A percentile compares a stretch with the other conserved stretches of the same genome.
These are phyloP conservation scores for Dipteronia dyeriana DNA, from an alignment of 345 rosid genomes.

Conservation along the genomic window DNA sequence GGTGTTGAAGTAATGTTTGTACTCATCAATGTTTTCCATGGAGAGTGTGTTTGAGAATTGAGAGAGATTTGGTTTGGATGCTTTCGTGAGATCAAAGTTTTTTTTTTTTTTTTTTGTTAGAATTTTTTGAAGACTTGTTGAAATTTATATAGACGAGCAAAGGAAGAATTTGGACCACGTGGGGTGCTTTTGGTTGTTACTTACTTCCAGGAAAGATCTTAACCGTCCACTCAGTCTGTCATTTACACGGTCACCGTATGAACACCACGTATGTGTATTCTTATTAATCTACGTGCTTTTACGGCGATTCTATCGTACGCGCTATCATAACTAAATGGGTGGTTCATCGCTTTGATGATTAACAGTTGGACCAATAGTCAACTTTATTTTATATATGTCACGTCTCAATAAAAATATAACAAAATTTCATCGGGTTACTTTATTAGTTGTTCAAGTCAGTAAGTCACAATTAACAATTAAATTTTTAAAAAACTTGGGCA, in stretches of 20 bases:
- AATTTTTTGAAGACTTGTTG: background rate
- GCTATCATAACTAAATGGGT: no score
- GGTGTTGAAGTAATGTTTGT: conserved; percentile 32
- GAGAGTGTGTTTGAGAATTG: background rate
- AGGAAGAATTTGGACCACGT: conserved; percentile 8
- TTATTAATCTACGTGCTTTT: background rate
- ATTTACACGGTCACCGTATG: background rate
- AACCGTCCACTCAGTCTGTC: conserved; percentile 1
- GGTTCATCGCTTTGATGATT: no score
- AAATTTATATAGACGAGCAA: background rate
- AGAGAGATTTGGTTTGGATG: background rate
- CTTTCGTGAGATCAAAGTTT: conserved; percentile 2
- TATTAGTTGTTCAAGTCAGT: no score
- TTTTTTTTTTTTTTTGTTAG: no score
- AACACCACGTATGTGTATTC: background rate
- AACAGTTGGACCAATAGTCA: no score
- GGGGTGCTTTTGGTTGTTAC: background rate
- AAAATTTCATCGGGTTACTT: no score
- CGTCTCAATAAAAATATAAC: no score
- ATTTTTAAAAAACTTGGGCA: no score
- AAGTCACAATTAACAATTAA: no score
- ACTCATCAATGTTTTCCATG: conserved; percentile 27
- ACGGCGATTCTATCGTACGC: background rate
- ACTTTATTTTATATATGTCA: no score
- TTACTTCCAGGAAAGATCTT: conserved; percentile 12